Conservation (phyloP, 352 stramenopile species). For the Pythium phragmiticola region DNA sequence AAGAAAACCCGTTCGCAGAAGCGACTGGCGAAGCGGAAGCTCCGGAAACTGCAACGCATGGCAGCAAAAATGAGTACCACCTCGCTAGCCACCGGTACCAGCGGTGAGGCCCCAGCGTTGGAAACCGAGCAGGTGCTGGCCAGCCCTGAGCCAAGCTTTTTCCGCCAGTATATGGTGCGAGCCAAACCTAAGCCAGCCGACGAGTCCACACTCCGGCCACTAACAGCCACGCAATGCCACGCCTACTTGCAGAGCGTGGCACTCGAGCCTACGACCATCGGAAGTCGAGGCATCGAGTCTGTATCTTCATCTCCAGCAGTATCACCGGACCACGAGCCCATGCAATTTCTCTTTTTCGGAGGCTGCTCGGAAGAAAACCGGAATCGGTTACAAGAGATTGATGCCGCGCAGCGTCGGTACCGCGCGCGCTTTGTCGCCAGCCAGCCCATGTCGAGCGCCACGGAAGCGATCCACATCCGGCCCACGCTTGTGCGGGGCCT, state of each 20-base stretch:
- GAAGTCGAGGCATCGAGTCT: slow-evolving; percentile 12
- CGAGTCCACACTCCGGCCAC: slow-evolving; percentile 17
- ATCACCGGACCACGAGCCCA: slow-evolving; percentile 13
- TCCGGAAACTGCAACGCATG: neutral
- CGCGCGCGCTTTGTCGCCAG: slow-evolving; percentile 13
- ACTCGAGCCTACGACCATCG: slow-evolving; percentile 17
- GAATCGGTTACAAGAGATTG: slow-evolving; percentile 27
- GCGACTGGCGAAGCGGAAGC: slow-evolving; percentile 8
- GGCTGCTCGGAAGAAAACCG: slow-evolving; percentile 39
- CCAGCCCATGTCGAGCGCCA: slow-evolving; percentile 22
- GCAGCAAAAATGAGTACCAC: neutral
- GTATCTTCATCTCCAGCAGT: neutral
- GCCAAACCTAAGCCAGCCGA: slow-evolving; percentile 1
- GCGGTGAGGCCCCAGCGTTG: neutral
- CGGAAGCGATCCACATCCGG: slow-evolving; percentile 34
- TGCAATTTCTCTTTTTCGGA: slow-evolving; percentile 63
- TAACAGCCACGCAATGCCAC: slow-evolving; percentile 6
- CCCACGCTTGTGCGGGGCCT: slow-evolving; percentile 47
- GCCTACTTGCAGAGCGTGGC: slow-evolving; percentile 19
- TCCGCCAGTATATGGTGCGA: slow-evolving; percentile 22
- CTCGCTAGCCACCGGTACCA: neutral
- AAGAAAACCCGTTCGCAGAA: slow-evolving; percentile 3
- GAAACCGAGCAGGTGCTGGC: slow-evolving; percentile 10
- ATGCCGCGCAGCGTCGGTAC: slow-evolving; percentile 27
- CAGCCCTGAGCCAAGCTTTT: slow-evolving; percentile 15